Base-by-base conservation (phyloP, 1,139 yeast genomes). In the Yamadazyma dendronema region DNA sequence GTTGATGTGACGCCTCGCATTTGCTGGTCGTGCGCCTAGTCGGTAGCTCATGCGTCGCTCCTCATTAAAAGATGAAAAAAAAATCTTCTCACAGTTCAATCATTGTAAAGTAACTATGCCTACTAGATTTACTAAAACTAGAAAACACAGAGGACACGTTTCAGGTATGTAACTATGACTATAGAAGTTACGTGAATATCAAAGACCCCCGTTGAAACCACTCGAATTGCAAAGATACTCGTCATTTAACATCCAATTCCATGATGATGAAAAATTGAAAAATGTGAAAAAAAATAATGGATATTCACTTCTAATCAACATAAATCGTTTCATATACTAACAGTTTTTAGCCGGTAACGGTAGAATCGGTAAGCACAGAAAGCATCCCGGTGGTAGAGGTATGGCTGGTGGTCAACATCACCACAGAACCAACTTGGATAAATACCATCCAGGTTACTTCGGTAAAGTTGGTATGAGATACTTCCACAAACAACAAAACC, bases 371-470 rank as follows among this genome's bases (percentile, higher is more conserved):
- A 92, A 94, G 86, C 98, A 94, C 95, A 89, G 98, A 89, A 94
- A 94, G 95, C 92, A 85, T 67, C 97, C 98, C 62, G 98, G 98
- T 92, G 99, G 99, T 81, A 92, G 98, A 81, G 99, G 99, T 92
- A 92, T 80, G 94, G 99, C 99, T 74, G 99, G 99, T 90, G 99
- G 99, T 87, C 95, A 82, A 79, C 97, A 88, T 76, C 99, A 92
- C 79, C 98, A 94, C 96, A 89, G 97, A 87, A 89, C 92, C 74
- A 89, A 89, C 83, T 78, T 92, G 81, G 98, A 94, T 75, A 92
- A 90, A 78, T 94, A 86, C 96, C 99, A 94, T 76, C 98, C 98
- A 67, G 99, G 99, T 89, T 94, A 94, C 94, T 94, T 94, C 78
- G 99, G 99, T 86, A 94, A 94, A 82, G 97, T 94, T 72, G 99